Evolutionary conservation across 2,329 filamentous ascomycete species (phyloP).

Genomic region (Mycogone perniciosa): DNA sequence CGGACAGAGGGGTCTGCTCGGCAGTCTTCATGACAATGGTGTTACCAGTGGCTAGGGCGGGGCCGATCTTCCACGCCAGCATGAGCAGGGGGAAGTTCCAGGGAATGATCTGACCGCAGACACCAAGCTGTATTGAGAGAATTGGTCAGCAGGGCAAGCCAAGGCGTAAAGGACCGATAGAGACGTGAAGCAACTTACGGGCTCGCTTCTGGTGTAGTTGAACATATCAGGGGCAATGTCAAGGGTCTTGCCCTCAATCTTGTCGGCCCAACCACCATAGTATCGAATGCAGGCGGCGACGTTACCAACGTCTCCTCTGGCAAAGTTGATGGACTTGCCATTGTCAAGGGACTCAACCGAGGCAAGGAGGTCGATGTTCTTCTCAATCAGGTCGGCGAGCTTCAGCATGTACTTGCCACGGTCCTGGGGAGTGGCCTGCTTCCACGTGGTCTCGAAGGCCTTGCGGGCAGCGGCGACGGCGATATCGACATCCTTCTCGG

Average conservation of each 20-base stretch:
- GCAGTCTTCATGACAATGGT: slow-evolving; percentile 67
- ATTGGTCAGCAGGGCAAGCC: not conserved
- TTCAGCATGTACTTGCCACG: slow-evolving; percentile 66
- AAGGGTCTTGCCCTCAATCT: slow-evolving; percentile 81
- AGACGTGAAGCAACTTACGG: slow-evolving; percentile 37
- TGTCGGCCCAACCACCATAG: slow-evolving; percentile 80
- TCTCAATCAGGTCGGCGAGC: slow-evolving; percentile 73
- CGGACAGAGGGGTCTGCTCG: slow-evolving; percentile 14
- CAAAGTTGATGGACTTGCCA: slow-evolving; percentile 73
- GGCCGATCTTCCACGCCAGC: slow-evolving; percentile 76
- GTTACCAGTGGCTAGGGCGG: slow-evolving; percentile 67
- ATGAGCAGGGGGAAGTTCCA: slow-evolving; percentile 85
- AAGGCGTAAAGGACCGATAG: too few relatives aligned
- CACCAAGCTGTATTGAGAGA: slow-evolving; percentile 45
- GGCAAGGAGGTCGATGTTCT: slow-evolving; percentile 69
- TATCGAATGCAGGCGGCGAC: slow-evolving; percentile 68
- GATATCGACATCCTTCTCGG: slow-evolving; percentile 76
- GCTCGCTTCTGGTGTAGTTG: slow-evolving; percentile 74
- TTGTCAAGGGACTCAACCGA: slow-evolving; percentile 84
- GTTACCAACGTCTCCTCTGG: slow-evolving; percentile 65
- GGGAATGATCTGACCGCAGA: slow-evolving; percentile 82
- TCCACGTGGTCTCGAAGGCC: slow-evolving; percentile 73
- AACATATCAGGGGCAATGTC: slow-evolving; percentile 73
- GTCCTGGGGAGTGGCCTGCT: slow-evolving; percentile 58
- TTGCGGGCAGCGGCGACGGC: slow-evolving; percentile 81